phyloP scores from a whole-genome alignment of 2,329 filamentous ascomycete genomes.

The Aspergillus latus region DNA sequence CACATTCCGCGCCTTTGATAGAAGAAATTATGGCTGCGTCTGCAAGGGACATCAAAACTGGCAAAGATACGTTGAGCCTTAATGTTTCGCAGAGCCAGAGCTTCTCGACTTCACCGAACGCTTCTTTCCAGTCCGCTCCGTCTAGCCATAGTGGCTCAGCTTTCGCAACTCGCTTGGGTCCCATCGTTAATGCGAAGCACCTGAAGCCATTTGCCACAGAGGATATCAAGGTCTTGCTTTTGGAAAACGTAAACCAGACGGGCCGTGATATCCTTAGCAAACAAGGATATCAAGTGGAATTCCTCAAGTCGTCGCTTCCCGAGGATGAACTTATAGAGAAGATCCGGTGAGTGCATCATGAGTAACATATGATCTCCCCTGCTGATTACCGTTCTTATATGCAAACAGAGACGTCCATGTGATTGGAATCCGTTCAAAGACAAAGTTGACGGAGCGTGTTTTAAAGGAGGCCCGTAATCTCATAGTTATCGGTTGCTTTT shows the following conservation, averaged over 20 bases:
- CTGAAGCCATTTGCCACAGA: conserved; percentile 94
- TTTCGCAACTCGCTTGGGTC: conserved; percentile 42
- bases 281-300: conserved; percentile 96
- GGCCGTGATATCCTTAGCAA: conserved; percentile 76
- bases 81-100: conserved; percentile 54
- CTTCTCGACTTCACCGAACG: conserved; percentile 71
- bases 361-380: conserved; percentile 13
- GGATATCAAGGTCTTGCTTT: conserved; percentile 91
- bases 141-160: conserved; percentile 59
- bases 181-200: conserved; percentile 61
- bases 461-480: conserved; percentile 88
- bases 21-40: conserved; percentile 18
- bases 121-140: conserved; percentile 72
- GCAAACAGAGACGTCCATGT: conserved; percentile 80
- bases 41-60: conserved; percentile 37
- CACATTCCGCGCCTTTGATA: too few species aligned
- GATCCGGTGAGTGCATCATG: conserved; percentile 65
- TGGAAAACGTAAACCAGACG: conserved; percentile 94
- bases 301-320: conserved; percentile 80
- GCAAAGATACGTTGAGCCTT: conserved; percentile 34
- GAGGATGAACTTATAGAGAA: conserved; percentile 96
- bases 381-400: not conserved
- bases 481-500: conserved; percentile 96
- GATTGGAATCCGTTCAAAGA: conserved; percentile 97
- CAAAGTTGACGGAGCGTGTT: conserved; percentile 83